A percentile compares a stretch with the other conserved stretches of the same genome.
Conservation (phyloP, 2,329 filamentous ascomycete genomes). For the Lachnellula subtilissima region DNA sequence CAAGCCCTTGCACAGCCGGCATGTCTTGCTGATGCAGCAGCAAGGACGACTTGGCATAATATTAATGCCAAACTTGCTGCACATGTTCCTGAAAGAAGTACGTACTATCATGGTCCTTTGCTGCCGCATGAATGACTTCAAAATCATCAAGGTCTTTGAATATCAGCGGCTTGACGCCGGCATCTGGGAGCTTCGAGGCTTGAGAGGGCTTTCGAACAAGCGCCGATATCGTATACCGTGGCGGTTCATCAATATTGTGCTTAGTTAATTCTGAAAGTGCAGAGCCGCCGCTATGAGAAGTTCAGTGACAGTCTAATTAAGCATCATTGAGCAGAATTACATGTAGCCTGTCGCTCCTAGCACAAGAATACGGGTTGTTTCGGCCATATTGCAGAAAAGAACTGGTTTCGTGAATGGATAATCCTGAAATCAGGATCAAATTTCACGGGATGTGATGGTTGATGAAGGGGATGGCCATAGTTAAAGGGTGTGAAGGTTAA, state of each 20-base stretch:
- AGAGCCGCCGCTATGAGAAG: conserved; percentile 19
- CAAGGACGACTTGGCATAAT: conserved; percentile 35
- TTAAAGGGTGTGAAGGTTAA: no score
- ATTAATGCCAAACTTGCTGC: no score
- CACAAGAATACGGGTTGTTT: conserved; percentile 11
- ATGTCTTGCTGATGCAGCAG: conserved; percentile 39
- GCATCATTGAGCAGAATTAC: neutral
- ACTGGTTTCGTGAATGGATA: no score
- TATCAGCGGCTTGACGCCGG: conserved; percentile 17
- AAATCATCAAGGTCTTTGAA: conserved; percentile 24
- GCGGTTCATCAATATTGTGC: neutral
- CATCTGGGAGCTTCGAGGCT: conserved; percentile 18
- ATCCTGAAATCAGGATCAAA: no score
- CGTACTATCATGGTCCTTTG: conserved; percentile 19
- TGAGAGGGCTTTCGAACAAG: conserved; percentile 24
- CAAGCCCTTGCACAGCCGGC: conserved; percentile 36
- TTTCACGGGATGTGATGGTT: no score
- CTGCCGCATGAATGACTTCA: conserved; percentile 17
- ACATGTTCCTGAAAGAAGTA: neutral
- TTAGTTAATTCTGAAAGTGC: conserved; percentile 10
- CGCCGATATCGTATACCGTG: conserved; percentile 13
- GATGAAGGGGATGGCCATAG: no score
- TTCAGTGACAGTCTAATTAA: neutral
- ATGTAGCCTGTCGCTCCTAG: conserved; percentile 23
- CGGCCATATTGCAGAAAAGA: neutral